Percentiles rank a stretch among this genome's conserved stretches.
phyloP scores from a whole-genome alignment of 345 rosid species.

The Populus pruinosa region DNA sequence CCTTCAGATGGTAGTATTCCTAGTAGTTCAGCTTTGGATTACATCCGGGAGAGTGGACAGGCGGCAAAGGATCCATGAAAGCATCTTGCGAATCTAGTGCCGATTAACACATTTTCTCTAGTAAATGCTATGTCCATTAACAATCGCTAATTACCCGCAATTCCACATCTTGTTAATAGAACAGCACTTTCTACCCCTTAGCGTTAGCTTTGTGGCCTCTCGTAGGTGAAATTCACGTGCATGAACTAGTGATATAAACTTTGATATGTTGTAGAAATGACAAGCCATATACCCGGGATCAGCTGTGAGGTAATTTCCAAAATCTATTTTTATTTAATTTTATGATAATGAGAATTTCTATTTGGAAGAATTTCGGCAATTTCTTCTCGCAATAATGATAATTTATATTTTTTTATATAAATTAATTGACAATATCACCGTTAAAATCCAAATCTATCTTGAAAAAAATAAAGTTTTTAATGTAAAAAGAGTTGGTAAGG shows the following conservation, averaged over 20 bases:
- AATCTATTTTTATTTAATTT: too few relatives aligned
- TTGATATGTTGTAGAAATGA: background rate
- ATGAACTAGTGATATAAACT: background rate
- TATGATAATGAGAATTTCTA: too few relatives aligned
- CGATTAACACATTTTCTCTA: conserved; percentile 1
- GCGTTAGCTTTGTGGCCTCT: background rate
- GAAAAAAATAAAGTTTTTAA: too few relatives aligned
- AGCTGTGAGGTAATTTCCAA: too few relatives aligned
- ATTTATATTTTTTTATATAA: too few relatives aligned
- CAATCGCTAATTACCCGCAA: background rate
- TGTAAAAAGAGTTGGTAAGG: too few relatives aligned
- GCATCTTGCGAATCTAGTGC: conserved; percentile 4
- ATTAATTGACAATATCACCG: too few relatives aligned
- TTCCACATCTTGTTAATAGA: background rate
- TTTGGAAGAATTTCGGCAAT: too few relatives aligned
- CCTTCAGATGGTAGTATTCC: background rate
- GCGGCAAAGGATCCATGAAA: conserved; percentile 10
- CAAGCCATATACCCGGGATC: too few relatives aligned
- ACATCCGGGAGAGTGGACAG: background rate
- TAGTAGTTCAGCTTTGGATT: conserved; percentile 1
- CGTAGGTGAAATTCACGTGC: background rate
- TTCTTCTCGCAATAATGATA: too few relatives aligned
- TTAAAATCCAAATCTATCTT: too few relatives aligned
- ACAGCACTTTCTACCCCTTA: background rate
- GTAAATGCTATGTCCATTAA: conserved; percentile 20